A percentile compares a stretch with the other conserved stretches of the same genome.
Conservation (phyloP, 805 yeast species). For the Grigorovia humatica region DNA sequence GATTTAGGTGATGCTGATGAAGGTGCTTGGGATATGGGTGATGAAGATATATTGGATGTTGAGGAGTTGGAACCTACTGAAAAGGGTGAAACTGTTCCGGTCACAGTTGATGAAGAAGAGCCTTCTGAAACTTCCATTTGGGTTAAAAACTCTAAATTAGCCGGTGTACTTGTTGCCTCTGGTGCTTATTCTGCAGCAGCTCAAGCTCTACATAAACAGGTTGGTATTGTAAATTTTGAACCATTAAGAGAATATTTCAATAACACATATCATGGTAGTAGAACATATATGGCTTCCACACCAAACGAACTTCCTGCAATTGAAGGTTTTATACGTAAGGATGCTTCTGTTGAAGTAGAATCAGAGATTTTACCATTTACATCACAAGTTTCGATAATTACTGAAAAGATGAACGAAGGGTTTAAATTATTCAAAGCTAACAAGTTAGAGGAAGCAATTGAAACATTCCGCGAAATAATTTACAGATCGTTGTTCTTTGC, state of each 20-base stretch:
- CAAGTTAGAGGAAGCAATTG: slow-evolving; percentile 73
- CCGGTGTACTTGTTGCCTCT: slow-evolving; percentile 90
- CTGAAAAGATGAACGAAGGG: slow-evolving; percentile 53
- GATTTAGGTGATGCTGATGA: slow-evolving; percentile 47
- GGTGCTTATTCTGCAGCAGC: slow-evolving; percentile 97
- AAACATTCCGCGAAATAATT: slow-evolving; percentile 65
- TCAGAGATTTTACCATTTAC: slow-evolving; percentile 51
- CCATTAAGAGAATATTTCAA: slow-evolving; percentile 77
- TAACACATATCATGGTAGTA: slow-evolving; percentile 74
- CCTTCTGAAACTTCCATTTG: slow-evolving; percentile 63
- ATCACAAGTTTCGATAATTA: slow-evolving; percentile 63
- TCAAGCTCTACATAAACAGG: slow-evolving; percentile 79
- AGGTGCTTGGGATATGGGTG: slow-evolving; percentile 75
- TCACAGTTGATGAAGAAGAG: slow-evolving; percentile 22
- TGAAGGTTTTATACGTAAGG: slow-evolving; percentile 54
- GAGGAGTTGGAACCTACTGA: slow-evolving; percentile 41
- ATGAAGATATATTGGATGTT: slow-evolving; percentile 58
- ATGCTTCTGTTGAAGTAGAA: slow-evolving; percentile 18
- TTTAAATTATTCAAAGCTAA: slow-evolving; percentile 77
- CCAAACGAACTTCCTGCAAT: slow-evolving; percentile 66
- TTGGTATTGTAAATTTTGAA: slow-evolving; percentile 77
- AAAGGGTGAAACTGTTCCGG: slow-evolving; percentile 30
- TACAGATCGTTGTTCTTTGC: slow-evolving; percentile 63
- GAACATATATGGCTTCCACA: slow-evolving; percentile 59
- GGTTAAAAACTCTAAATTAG: slow-evolving; percentile 80